Percentiles rank a stretch among this genome's conserved stretches.
phyloP scores from a whole-genome alignment of 345 rosid genomes.

The Erysimum cheiranthoides region DNA sequence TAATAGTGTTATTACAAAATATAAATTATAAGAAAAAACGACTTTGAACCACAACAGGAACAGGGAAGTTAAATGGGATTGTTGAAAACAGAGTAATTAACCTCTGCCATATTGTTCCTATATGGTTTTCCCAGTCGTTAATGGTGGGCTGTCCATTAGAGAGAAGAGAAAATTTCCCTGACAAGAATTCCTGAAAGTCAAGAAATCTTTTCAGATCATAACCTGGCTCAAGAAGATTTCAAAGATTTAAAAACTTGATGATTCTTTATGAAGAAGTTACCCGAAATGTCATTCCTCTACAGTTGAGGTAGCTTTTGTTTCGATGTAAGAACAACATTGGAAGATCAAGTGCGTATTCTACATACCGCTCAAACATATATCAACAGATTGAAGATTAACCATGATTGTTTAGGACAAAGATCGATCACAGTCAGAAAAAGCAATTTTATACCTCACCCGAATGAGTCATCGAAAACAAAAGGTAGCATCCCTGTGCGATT shows the following conservation, averaged over 20 bases:
- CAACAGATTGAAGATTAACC: neutral
- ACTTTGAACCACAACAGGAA: neutral
- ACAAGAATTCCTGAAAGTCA: slow-evolving; percentile 44
- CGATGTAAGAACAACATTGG: slow-evolving; percentile 86
- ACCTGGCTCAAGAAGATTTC: slow-evolving; percentile 41
- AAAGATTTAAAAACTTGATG: neutral
- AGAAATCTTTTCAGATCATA: neutral
- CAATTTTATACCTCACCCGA: slow-evolving; percentile 62
- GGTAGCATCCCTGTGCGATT: slow-evolving; percentile 87
- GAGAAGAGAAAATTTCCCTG: slow-evolving; percentile 71
- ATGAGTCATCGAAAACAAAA: slow-evolving; percentile 84
- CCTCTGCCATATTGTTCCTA: slow-evolving; percentile 91
- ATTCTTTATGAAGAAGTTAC: slow-evolving; percentile 39
- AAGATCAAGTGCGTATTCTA: slow-evolving; percentile 89
- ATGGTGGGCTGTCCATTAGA: slow-evolving; percentile 79
- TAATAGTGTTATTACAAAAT: slow-evolving; percentile 38
- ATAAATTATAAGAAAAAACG: neutral
- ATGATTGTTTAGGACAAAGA: neutral
- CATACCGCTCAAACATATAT: slow-evolving; percentile 92
- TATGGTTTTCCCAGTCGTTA: slow-evolving; percentile 86
- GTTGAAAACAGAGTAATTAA: slow-evolving; percentile 30
- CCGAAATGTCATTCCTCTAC: slow-evolving; percentile 87
- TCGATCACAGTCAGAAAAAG: neutral
- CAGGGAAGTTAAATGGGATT: slow-evolving; percentile 2
- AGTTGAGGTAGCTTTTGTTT: slow-evolving; percentile 69